Conservation (phyloP, 768 basidiomycete genomes). For the Collybia mongolica region DNA sequence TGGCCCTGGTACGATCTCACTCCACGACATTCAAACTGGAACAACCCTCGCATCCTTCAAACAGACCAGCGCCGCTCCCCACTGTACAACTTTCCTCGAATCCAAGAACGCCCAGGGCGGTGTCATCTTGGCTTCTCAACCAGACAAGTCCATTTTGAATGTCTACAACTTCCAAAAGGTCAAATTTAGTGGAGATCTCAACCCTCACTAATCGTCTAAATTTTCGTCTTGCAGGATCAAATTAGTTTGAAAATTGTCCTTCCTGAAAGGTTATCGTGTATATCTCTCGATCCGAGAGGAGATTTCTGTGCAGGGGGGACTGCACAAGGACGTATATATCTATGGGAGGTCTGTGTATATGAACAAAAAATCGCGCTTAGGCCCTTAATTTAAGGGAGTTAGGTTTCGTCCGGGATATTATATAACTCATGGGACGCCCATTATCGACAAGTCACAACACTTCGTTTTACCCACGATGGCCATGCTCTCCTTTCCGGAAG, state of each 20-base stretch:
- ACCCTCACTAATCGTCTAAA: background rate
- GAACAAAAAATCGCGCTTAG: background rate
- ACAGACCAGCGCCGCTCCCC: conserved; percentile 64
- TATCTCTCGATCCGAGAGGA: conserved; percentile 72
- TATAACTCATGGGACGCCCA: conserved; percentile 94
- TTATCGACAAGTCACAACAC: conserved; percentile 82
- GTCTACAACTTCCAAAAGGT: conserved; percentile 96
- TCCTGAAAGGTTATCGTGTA: conserved; percentile 85
- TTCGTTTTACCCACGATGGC: conserved; percentile 84
- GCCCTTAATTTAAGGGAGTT: conserved; percentile 11
- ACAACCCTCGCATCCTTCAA: conserved; percentile 83
- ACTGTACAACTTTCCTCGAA: conserved; percentile 68
- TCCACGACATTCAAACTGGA: conserved; percentile 84
- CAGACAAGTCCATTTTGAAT: conserved; percentile 85
- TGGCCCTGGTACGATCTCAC: conserved; percentile 62
- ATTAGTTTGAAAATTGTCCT: conserved; percentile 81
- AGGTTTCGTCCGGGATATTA: conserved; percentile 93
- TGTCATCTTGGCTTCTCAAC: conserved; percentile 79
- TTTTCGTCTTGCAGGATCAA: conserved; percentile 68
- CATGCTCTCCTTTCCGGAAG: conserved; percentile 80
- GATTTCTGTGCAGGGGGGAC: conserved; percentile 87
- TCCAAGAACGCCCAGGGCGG: conserved; percentile 78
- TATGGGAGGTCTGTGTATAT: conserved; percentile 88
- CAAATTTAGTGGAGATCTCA: conserved; percentile 2
- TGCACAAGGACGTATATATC: conserved; percentile 81